These are phyloP conservation scores for Zizania latifolia DNA, from an alignment of 176 grass and related monocot genomes.

Conservation along the genomic window DNA sequence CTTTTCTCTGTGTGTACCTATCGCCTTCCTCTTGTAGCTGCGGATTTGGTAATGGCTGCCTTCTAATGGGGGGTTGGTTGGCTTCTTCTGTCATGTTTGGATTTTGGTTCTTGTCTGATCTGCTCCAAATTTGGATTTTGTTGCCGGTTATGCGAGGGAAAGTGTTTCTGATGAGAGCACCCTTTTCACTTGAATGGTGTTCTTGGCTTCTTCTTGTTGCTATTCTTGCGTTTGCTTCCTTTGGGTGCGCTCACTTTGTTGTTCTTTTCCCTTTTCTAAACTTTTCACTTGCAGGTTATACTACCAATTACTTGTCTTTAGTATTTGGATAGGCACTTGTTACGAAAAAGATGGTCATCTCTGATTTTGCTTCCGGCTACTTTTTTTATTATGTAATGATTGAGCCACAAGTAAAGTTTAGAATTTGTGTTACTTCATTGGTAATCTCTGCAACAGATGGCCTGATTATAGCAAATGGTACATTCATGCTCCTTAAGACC, in stretches of 20 bases:
- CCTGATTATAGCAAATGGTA: background rate
- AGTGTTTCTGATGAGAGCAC: background rate
- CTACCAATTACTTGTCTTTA: background rate
- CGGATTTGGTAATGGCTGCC: slow-evolving; percentile 2
- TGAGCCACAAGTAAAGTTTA: background rate
- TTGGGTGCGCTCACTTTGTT: background rate
- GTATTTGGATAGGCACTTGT: background rate
- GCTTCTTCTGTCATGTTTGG: background rate
- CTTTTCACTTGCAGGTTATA: too few relatives aligned
- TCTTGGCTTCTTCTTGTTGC: background rate
- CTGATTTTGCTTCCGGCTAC: background rate
- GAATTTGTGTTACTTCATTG: background rate
- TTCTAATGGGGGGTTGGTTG: background rate
- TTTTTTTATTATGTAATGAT: background rate
- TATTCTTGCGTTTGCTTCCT: background rate
- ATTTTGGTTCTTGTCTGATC: background rate
- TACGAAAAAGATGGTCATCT: background rate
- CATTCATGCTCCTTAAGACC: background rate
- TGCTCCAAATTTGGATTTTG: background rate
- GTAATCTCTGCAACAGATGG: background rate
- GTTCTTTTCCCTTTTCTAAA: background rate
- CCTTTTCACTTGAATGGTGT: background rate
- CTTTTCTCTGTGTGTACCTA: background rate
- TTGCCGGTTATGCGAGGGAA: background rate
- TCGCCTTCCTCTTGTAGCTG: background rate